Percentiles rank a stretch among this genome's conserved stretches.
phyloP scores from a whole-genome alignment of 2,329 filamentous ascomycete genomes.

The Penicillium carneum region DNA sequence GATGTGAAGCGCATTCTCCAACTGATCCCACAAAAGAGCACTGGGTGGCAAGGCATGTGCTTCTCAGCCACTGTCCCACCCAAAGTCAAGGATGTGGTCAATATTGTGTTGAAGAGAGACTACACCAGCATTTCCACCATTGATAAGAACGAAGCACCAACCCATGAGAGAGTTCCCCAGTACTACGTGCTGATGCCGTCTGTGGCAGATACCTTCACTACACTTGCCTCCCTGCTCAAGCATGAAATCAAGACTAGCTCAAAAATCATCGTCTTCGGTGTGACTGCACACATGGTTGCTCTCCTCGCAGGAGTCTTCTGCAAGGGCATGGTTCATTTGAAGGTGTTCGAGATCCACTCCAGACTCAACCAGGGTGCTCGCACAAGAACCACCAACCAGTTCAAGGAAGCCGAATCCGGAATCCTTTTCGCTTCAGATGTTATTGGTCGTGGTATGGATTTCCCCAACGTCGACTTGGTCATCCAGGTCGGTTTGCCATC shows the following conservation, averaged over 20 bases:
- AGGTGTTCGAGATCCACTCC: slow-evolving; percentile 73
- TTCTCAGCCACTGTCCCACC: slow-evolving; percentile 90
- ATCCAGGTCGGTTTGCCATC: slow-evolving; percentile 60
- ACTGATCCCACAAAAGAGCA: slow-evolving; percentile 59
- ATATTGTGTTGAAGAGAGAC: slow-evolving; percentile 63
- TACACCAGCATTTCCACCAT: slow-evolving; percentile 91
- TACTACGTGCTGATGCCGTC: slow-evolving; percentile 55
- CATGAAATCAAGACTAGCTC: slow-evolving; percentile 60
- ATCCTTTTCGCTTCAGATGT: slow-evolving; percentile 60
- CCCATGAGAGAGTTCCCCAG: slow-evolving; percentile 65
- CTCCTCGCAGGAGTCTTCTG: slow-evolving; percentile 66
- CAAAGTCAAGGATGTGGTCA: slow-evolving; percentile 79
- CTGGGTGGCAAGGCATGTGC: slow-evolving; percentile 66
- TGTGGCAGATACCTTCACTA: slow-evolving; percentile 55
- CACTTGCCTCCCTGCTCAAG: slow-evolving; percentile 55
- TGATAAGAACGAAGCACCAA: slow-evolving; percentile 76
- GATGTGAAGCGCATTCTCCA: slow-evolving; percentile 61
- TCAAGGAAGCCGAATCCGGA: slow-evolving; percentile 50
- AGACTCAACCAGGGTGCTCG: slow-evolving; percentile 73
- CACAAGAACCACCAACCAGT: slow-evolving; percentile 62
- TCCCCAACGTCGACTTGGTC: slow-evolving; percentile 59
- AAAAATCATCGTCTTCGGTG: slow-evolving; percentile 89
- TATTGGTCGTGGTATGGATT: slow-evolving; percentile 60
- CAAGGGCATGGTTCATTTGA: slow-evolving; percentile 42
- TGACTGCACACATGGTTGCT: slow-evolving; percentile 70